phyloP scores from a whole-genome alignment of 768 basidiomycete species.

The Auricularia cornea region DNA sequence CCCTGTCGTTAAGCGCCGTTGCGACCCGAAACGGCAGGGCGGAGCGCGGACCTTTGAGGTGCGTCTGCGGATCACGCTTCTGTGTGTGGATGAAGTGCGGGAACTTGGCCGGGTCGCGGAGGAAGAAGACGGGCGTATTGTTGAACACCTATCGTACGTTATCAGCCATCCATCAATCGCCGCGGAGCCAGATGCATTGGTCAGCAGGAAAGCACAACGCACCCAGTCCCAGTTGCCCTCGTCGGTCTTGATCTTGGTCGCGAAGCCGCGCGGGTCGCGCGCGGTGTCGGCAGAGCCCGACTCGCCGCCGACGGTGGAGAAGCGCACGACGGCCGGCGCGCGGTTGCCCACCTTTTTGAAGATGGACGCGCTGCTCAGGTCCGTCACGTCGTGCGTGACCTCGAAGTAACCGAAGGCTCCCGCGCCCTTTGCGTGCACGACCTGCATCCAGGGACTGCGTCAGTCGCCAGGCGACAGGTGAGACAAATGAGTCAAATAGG shows the following conservation, averaged over 20 bases:
- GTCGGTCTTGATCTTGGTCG: constrained; percentile 63
- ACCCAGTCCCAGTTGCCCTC: constrained; percentile 93
- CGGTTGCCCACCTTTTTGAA: constrained; percentile 60
- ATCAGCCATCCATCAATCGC: neutral
- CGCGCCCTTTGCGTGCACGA: constrained; percentile 82
- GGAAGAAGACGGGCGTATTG: constrained; percentile 41
- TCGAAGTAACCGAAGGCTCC: constrained; percentile 93
- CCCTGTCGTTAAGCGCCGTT: neutral
- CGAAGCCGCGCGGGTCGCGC: constrained; percentile 48
- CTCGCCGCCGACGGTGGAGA: constrained; percentile 50
- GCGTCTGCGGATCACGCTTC: constrained; percentile 42
- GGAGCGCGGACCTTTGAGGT: constrained; percentile 22
- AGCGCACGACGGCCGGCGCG: constrained; percentile 51
- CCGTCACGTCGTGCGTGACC: constrained; percentile 64
- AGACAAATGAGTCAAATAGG: no score
- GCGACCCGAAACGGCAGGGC: neutral
- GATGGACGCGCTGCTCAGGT: constrained; percentile 64
- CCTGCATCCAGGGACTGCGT: constrained; percentile 28
- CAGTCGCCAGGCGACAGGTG: no score
- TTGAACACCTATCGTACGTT: constrained; percentile 19
- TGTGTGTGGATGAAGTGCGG: constrained; percentile 39
- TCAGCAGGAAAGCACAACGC: constrained; percentile 17
- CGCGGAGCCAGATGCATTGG: no score
- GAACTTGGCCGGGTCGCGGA: constrained; percentile 41
- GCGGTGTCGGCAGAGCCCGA: constrained; percentile 40